Conservation (phyloP, 179 eudicot genomes). For the Carnegiea gigantea region DNA sequence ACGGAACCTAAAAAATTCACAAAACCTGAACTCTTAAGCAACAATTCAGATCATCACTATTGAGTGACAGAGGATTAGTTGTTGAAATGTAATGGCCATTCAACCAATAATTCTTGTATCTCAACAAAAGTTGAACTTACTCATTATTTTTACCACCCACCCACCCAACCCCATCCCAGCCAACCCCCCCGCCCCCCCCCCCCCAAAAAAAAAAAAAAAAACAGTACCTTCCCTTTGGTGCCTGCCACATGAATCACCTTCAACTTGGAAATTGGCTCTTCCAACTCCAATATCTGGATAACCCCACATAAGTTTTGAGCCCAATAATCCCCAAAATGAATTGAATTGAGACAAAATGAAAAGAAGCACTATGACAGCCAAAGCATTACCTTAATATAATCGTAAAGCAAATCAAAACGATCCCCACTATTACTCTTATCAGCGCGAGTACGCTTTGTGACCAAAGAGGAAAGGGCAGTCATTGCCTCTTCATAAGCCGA, state of each 20-base stretch:
- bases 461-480: constrained; percentile 83
- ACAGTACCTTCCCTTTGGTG: constrained; percentile 91
- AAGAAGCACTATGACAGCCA: neutral
- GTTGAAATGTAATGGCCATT: constrained; percentile 3
- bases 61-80: neutral
- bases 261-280: constrained; percentile 74
- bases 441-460: constrained; percentile 81
- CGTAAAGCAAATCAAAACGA: constrained; percentile 68
- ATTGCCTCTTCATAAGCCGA: constrained; percentile 88
- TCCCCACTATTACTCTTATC: constrained; percentile 77
- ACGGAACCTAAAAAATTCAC: neutral
- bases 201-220: neutral
- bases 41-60: neutral
- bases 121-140: neutral
- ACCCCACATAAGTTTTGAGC: neutral
- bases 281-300: constrained; percentile 80
- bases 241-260: constrained; percentile 98
- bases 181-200: no score
- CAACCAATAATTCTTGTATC: neutral
- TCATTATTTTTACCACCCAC: neutral
- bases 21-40: neutral
- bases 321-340: neutral
- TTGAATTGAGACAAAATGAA: neutral
- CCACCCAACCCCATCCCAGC: no score
- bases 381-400: constrained; percentile 63